Percentiles rank a stretch among this genome's conserved stretches.
Conservation (phyloP, 2,329 filamentous ascomycete genomes). For the Aspergillus ibericus region DNA sequence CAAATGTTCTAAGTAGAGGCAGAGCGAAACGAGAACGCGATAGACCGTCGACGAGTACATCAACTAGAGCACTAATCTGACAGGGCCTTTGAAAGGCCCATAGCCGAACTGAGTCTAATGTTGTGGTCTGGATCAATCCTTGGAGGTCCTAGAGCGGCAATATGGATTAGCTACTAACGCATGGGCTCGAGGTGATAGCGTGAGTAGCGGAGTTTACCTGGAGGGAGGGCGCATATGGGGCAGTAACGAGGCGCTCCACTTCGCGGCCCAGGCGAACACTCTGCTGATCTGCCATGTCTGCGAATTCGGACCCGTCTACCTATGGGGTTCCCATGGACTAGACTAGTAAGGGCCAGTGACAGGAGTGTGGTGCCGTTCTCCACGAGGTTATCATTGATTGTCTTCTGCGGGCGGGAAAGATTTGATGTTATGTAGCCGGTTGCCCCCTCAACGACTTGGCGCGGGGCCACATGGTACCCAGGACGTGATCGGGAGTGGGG, state of each 20-base stretch:
- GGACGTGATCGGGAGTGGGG: background rate
- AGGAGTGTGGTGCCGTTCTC: background rate
- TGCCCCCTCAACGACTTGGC: constrained; percentile 21
- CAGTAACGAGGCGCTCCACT: constrained; percentile 49
- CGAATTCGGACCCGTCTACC: background rate
- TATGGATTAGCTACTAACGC: constrained; percentile 10
- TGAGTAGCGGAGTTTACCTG: constrained; percentile 40
- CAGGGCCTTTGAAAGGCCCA: constrained; percentile 54
- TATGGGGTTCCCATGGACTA: background rate
- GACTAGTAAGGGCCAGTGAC: background rate
- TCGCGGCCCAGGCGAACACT: constrained; percentile 37
- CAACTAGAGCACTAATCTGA: constrained; percentile 47
- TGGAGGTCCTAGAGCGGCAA: constrained; percentile 31
- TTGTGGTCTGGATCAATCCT: constrained; percentile 27
- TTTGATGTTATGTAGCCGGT: constrained; percentile 15
- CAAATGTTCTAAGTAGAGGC: constrained; percentile 50
- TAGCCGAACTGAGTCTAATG: constrained; percentile 38
- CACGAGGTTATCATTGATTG: background rate
- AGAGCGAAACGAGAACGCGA: constrained; percentile 54
- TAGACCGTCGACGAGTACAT: constrained; percentile 51
- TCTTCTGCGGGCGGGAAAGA: background rate
- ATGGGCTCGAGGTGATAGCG: background rate
- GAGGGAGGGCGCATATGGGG: constrained; percentile 53
- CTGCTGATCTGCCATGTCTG: constrained; percentile 27
- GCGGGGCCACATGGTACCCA: background rate